Conservation (phyloP, 352 stramenopile species). For the Phytophthora meadii region DNA sequence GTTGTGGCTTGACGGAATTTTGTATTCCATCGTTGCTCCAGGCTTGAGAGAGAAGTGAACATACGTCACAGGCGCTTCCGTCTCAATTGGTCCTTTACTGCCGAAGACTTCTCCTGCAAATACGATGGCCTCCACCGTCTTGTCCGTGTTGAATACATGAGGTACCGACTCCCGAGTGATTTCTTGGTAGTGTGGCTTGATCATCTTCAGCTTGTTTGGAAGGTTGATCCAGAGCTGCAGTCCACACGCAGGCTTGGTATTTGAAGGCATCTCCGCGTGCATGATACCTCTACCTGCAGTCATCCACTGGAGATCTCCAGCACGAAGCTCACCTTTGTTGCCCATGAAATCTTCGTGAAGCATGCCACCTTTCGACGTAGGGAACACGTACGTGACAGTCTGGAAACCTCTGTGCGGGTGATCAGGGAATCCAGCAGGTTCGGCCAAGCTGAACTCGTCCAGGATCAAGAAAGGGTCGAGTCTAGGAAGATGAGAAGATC, state of each 20-base stretch:
- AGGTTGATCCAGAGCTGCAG: conserved; percentile 57
- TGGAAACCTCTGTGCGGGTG: conserved; percentile 93
- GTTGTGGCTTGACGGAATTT: conserved; percentile 37
- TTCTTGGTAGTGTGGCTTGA: conserved; percentile 48
- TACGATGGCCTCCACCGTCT: conserved; percentile 42
- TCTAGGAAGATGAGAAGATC: conserved; percentile 39
- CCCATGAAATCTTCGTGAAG: conserved; percentile 82
- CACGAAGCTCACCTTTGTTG: conserved; percentile 47
- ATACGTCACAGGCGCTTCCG: conserved; percentile 45
- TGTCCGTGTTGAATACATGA: conserved; percentile 36
- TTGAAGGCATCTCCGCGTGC: conserved; percentile 48
- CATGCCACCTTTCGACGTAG: conserved; percentile 71
- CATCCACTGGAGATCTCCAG: conserved; percentile 64
- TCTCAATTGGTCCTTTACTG: conserved; percentile 36
- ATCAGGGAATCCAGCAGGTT: conserved; percentile 80
- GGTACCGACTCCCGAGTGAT: conserved; percentile 36
- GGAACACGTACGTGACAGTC: conserved; percentile 89
- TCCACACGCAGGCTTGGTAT: conserved; percentile 28
- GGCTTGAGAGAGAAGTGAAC: conserved; percentile 45
- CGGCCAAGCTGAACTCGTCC: conserved; percentile 44
- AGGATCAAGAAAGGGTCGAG: conserved; percentile 58
- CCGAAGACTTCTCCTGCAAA: conserved; percentile 50
- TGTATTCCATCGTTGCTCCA: conserved; percentile 35
- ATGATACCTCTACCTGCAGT: conserved; percentile 47
- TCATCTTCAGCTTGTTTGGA: conserved; percentile 35